Percentiles rank a stretch among this genome's conserved stretches.
Conservation (phyloP, 148 eudicot genomes). For the Arctostaphylos glauca region DNA sequence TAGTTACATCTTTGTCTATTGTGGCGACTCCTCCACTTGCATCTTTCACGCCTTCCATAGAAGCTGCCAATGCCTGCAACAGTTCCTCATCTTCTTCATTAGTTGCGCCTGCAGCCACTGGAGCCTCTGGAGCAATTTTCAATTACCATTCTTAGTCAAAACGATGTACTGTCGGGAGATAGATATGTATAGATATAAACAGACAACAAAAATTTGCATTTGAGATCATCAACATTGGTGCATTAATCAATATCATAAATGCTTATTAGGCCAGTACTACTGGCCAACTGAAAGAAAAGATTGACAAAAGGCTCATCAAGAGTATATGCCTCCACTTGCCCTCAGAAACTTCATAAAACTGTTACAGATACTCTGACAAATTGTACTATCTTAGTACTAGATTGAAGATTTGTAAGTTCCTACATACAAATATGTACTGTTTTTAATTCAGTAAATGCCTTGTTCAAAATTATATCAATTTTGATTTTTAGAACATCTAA, state of each 20-base stretch:
- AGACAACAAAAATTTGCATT: not conserved
- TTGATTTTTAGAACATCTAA: not conserved
- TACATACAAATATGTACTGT: too few relatives aligned
- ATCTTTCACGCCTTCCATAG: constrained; percentile 57
- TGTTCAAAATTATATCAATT: too few relatives aligned
- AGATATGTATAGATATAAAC: not conserved
- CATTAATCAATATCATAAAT: not conserved
- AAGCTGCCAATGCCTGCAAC: constrained; percentile 70
- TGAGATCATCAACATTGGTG: constrained; percentile 1
- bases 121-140: constrained; percentile 19
- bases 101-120: constrained; percentile 37
- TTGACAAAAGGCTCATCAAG: not conserved
- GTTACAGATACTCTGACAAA: not conserved
- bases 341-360: not conserved
- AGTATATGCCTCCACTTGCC: not conserved
- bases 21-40: constrained; percentile 22
- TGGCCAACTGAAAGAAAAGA: not conserved
- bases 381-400: not conserved
- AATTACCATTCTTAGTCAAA: not conserved
- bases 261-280: not conserved
- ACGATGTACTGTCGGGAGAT: not conserved
- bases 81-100: constrained; percentile 70
- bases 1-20: constrained; percentile 30
- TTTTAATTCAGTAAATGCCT: too few relatives aligned
- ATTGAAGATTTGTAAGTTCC: not conserved